Percentiles rank a stretch among this genome's conserved stretches.
phyloP scores from a whole-genome alignment of 192 early-diverging fungal genomes.

The Coemansia sp. region DNA sequence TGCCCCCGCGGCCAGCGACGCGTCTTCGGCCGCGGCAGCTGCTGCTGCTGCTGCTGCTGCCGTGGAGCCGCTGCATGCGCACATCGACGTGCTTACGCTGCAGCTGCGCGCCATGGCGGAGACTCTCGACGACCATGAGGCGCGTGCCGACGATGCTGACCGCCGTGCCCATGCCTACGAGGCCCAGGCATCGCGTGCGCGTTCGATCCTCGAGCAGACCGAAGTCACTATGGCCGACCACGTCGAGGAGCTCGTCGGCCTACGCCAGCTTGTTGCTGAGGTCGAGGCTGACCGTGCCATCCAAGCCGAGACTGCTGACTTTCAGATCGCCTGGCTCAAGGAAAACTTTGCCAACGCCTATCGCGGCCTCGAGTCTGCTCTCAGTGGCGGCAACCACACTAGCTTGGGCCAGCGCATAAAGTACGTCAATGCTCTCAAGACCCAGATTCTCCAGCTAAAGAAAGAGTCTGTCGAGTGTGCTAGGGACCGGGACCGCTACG shows the following conservation, averaged over 20 bases:
- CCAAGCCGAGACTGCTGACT: constrained; percentile 44
- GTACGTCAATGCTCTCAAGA: constrained; percentile 45
- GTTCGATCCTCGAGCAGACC: constrained; percentile 20
- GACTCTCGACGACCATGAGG: constrained; percentile 16
- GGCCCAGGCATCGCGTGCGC: not conserved
- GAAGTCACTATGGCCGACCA: constrained; percentile 42
- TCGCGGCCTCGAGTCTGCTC: constrained; percentile 31
- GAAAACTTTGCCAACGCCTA: constrained; percentile 47
- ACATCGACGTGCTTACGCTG: constrained; percentile 23
- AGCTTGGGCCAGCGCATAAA: constrained; percentile 48
- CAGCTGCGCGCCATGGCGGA: constrained; percentile 21
- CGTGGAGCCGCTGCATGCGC: constrained; percentile 10
- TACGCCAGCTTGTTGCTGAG: constrained; percentile 39
- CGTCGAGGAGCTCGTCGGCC: constrained; percentile 18
- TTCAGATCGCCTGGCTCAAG: constrained; percentile 52
- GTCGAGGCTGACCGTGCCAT: constrained; percentile 43
- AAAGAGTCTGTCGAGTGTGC: constrained; percentile 40
- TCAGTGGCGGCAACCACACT: constrained; percentile 33
- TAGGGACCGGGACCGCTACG: constrained; percentile 31
- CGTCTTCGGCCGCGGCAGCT: constrained; percentile 13
- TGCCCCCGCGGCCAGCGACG: not conserved
- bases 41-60: constrained; percentile 3
- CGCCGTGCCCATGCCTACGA: constrained; percentile 6
- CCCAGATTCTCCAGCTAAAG: constrained; percentile 41
- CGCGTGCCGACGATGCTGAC: constrained; percentile 8